Evolutionary conservation across 1,139 yeast species (phyloP), one percentile per base, ranked within the genome.

Genomic region (Candida sp.): DNA sequence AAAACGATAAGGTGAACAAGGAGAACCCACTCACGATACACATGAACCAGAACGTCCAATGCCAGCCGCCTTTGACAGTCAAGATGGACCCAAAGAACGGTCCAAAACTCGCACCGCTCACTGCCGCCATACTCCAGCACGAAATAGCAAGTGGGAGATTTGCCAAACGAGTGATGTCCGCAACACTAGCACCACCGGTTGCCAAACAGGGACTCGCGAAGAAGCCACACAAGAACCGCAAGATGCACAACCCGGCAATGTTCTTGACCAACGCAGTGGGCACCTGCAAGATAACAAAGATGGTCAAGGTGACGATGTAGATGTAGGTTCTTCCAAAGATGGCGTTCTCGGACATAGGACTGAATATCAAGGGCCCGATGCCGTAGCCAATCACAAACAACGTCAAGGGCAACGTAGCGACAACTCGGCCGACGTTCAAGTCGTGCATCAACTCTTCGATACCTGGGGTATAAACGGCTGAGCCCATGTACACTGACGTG

Each of bases 381-480:
- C 75, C 78, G 52, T 73, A 73, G 6, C 77, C 78, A 41, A 73
- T 59, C 11, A 73, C 77, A 54, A 72, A 74, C 48, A 72, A 53
- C 2, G 75, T 54, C 53, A 74, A 62, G 55, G 82, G 69, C 58
- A 70, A 58, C 39, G 68, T 57, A 49, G 76, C 75, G 39, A 63
- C 58, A 2, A 62, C 60, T 39, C 59, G 57, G 35, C 58, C 49
- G 7, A 78, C 57, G 5, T 68, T 50, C 41, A 63, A 76, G 57
- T 67, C 60, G 23, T 47, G 63, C 65, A 58, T 65, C 30, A 74
- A 62, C 32, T 66, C 59, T 5, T 63, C 64, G 26, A 70, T 53
- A 12, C 86, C 86, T 0, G 90, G 88, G 0, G 88, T 78, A 58
- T 80, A 83, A 27, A 84, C 78, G 1, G 89, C 84, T 0, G 88